Base-by-base conservation (phyloP, 23 red algal species). In the Gracilaria domingensis region DNA sequence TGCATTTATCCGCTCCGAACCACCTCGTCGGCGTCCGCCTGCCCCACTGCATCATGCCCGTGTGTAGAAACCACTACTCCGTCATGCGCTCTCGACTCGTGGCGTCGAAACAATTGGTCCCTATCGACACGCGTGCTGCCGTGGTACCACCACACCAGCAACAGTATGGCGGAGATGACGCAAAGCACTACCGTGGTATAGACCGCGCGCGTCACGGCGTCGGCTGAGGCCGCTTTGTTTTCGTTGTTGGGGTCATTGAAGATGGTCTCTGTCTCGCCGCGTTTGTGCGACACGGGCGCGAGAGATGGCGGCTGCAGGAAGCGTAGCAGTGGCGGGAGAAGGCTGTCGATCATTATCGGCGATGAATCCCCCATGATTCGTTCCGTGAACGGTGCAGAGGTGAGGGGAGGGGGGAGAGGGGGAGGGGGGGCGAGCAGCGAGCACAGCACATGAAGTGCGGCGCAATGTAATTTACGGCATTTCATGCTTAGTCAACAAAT, bases 161-260 rank as follows among this genome's bases (percentile, higher is more conserved):
- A 28, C 40, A 77, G 17, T 12, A 51, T 18, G 23, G 6, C 38
- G 20, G 72, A 77, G 13, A 77, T 23, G 4, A 77, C 45, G 36
- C 72, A 77, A 1, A 77, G 42, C 45, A 25, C 72, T 4, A 77
- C 42, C 17, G 40, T 39, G 8, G 72, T 77, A 42, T 77, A 77
- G 2, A 77, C 26, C 72, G 72, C 72, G 23, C 72, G 38, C 23
- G 72, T 77, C 7, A 77, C 72, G 40, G 72, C 72, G 45, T 77
- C 72, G 23, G 38, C 72, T 30, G 72, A 77, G 6, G 72, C 72
- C 8, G 38, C 72, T 25, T 77, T 77, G 72, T 77, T 77, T 20
- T 77, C 72, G 23, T 77, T 77, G 9, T 9, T 50, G 26, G 72
- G 72, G 21, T 77, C 72, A 51, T 77, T 77, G 72, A 77, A 77